Evolutionary conservation across 2,329 filamentous ascomycete genomes (phyloP).

Genomic region (Westerdykella sp.): DNA sequence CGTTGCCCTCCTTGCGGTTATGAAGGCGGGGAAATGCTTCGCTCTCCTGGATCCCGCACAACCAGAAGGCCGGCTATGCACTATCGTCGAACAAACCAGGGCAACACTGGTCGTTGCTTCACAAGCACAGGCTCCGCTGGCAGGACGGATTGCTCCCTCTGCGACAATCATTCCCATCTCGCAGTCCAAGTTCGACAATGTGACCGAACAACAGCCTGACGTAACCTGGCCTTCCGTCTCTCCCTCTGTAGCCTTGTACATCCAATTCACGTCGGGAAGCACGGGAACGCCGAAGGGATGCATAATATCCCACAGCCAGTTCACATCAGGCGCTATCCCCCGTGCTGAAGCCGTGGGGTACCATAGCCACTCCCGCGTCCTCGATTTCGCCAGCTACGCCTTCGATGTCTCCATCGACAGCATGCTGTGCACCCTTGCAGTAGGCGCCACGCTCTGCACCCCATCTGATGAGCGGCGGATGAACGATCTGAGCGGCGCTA

Average conservation of each 20-base stretch:
- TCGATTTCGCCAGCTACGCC: slow-evolving; percentile 36
- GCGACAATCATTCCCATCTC: slow-evolving; percentile 32
- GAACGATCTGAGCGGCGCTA: slow-evolving; percentile 42
- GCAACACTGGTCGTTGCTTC: slow-evolving; percentile 25
- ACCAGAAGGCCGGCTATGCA: slow-evolving; percentile 28
- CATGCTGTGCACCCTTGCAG: slow-evolving; percentile 30
- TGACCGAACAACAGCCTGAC: slow-evolving; percentile 23
- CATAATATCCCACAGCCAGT: slow-evolving; percentile 31
- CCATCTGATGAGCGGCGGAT: slow-evolving; percentile 43
- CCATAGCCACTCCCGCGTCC: slow-evolving; percentile 25
- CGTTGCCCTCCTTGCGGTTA: slow-evolving; percentile 35
- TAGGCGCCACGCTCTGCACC: slow-evolving; percentile 32
- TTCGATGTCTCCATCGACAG: slow-evolving; percentile 35
- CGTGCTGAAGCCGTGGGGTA: slow-evolving; percentile 31
- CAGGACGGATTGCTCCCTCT: slow-evolving; percentile 22
- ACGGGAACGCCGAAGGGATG: slow-evolving; percentile 33
- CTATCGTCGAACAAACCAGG: slow-evolving; percentile 27
- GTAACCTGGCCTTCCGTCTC: slow-evolving; percentile 21
- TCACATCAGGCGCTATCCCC: slow-evolving; percentile 32
- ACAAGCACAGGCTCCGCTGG: slow-evolving; percentile 23
- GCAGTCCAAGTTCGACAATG: slow-evolving; percentile 24
- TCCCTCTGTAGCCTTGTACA: slow-evolving; percentile 25
- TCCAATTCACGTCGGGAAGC: slow-evolving; percentile 34
- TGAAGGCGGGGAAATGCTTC: slow-evolving; percentile 38
- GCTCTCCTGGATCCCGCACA: slow-evolving; percentile 33